These are phyloP conservation scores for Diaporthe vaccinii DNA, from an alignment of 2,329 filamentous ascomycete genomes.

Conservation along the genomic window DNA sequence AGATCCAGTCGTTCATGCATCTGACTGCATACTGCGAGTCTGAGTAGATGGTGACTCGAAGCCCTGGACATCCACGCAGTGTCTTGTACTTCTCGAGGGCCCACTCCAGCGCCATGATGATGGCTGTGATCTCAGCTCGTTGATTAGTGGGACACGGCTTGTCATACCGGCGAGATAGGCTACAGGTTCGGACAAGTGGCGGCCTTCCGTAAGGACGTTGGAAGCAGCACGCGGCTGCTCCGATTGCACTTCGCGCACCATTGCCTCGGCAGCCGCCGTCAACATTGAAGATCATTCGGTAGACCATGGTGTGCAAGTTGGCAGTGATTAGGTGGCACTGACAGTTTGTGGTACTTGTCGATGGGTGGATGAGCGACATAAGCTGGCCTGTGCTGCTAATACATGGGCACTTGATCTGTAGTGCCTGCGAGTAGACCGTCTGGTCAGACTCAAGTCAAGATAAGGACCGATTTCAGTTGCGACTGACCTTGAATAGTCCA, in stretches of 20 bases:
- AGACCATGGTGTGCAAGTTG: neutral
- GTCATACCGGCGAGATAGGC: neutral
- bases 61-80: neutral
- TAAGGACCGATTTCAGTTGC: neutral
- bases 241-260: neutral
- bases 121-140: constrained; percentile 11
- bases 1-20: neutral
- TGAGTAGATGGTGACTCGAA: neutral
- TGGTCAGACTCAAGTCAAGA: neutral
- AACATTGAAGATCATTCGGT: neutral
- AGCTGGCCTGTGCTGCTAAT: neutral
- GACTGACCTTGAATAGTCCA: neutral
- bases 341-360: neutral
- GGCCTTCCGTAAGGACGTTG: neutral
- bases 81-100: neutral
- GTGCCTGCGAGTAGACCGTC: too few relatives aligned
- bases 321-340: neutral
- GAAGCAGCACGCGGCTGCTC: neutral
- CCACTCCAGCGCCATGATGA: neutral
- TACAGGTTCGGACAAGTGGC: neutral
- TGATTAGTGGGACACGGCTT: neutral
- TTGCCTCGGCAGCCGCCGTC: neutral
- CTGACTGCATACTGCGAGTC: neutral
- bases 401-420: neutral
- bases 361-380: neutral